Evolutionary conservation across 2,329 filamentous ascomycete species (phyloP), one percentile per base, ranked within the genome.

Genomic region (Aspergillus arachidicola): DNA sequence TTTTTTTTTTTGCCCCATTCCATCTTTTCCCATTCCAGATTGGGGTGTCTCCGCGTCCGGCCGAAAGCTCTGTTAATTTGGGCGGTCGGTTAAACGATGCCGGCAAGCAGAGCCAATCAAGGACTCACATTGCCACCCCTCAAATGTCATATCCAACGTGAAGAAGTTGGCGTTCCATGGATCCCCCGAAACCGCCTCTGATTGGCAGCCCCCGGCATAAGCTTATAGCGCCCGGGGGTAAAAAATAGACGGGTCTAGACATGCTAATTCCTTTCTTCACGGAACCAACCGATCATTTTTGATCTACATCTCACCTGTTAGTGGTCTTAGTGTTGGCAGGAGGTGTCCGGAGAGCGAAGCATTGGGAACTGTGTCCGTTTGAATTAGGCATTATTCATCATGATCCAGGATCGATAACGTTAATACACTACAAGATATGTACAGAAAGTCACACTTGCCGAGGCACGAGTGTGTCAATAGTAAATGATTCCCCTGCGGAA

Each of bases 391-490:
- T 34, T 51, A 51, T 34, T 51, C 48, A 19, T 51, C 26, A 50
- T 50, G 12, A 50, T 30, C n/a, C 43, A 46, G 46, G 46, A 50
- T 50, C 9, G 6, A 32, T 51, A 34, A 10, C 28, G 28, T 34
- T 21, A 51, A 51, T 51, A 51, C 45, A 48, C 48, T 51, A 51
- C 48, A 51, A 32, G 14, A 51, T 51, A 51, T 51, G 48, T 51
- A 51, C 48, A 51, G 28, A 19, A 26, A 11, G 16, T 9, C 48
- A 32, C 48, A 34, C 48, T 34, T n/a, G 48, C 28, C 26, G 30
- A n/a, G 26, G 48, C 30, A n/a, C 28, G 26, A 32, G n/a, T 11
- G 28, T 14, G 48, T 51, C 2, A 11, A 10, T 26, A 11, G 16
- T 11, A 21, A 26, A 7, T 26, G 21, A 19, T 28, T 28, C 21